Conservation (phyloP, 2,329 filamentous ascomycete species). For the Aureobasidium subglaciale region DNA sequence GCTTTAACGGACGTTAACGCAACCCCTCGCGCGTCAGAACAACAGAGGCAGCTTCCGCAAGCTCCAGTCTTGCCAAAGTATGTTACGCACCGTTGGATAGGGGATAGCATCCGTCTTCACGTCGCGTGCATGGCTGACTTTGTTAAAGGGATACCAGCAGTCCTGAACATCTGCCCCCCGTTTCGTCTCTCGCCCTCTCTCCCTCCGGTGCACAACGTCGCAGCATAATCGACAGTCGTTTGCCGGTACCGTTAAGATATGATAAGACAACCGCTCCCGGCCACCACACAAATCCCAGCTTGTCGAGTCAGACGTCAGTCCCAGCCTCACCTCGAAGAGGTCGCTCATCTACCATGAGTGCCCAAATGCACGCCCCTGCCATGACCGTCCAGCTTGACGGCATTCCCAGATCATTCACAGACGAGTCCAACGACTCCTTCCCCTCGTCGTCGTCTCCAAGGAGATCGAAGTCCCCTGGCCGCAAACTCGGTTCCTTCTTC, state of each 20-base stretch:
- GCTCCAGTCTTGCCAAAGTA: conserved; percentile 13
- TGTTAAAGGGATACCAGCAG: conserved; percentile 4
- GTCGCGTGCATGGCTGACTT: conserved; percentile 8
- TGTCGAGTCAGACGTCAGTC: conserved; percentile 15
- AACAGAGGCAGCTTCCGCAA: conserved; percentile 17
- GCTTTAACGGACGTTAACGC: conserved; percentile 25
- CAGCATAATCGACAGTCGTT: conserved; percentile 14
- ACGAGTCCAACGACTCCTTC: conserved; percentile 23
- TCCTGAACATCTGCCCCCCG: conserved; percentile 9
- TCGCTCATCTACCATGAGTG: conserved; percentile 20
- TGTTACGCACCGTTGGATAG: conserved; percentile 14
- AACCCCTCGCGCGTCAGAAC: conserved; percentile 28
- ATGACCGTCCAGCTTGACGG: conserved; percentile 30
- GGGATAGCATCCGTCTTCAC: conserved; percentile 7
- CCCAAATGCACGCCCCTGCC: conserved; percentile 22
- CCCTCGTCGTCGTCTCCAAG: conserved; percentile 19
- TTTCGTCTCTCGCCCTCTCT: conserved; percentile 1
- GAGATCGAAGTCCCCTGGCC: conserved; percentile 39
- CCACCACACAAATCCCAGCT: conserved; percentile 13
- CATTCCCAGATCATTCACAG: conserved; percentile 28
- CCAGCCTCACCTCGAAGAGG: conserved; percentile 16
- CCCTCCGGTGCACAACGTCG: conserved; percentile 2
- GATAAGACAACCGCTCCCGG: conserved; percentile 16
- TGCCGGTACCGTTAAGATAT: conserved; percentile 18
- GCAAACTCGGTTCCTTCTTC: conserved; percentile 58